Percentiles rank a stretch among this genome's conserved stretches.
Conservation (phyloP, 2,329 filamentous ascomycete genomes). For the Cordyceps cateniannulata region DNA sequence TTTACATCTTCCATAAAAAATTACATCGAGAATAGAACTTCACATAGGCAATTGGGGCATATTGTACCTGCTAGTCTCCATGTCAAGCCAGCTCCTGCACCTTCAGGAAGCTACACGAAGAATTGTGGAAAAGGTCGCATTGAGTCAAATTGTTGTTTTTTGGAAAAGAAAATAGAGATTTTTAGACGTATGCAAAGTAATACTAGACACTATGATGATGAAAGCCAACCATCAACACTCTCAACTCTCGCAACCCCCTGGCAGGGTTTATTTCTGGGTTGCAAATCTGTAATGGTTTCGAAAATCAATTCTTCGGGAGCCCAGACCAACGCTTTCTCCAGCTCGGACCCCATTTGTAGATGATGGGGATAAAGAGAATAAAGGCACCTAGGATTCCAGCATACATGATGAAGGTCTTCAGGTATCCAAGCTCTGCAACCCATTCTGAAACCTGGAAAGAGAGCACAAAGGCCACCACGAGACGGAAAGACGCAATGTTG, state of each 20-base stretch:
- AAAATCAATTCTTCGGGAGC: background rate
- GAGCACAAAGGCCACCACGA: slow-evolving; percentile 25
- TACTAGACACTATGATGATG: no score
- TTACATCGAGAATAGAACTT: background rate
- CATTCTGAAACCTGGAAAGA: slow-evolving; percentile 22
- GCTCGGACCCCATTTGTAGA: slow-evolving; percentile 19
- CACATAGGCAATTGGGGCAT: no score
- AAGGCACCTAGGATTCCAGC: slow-evolving; percentile 26
- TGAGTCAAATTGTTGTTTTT: no score
- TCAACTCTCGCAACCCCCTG: no score
- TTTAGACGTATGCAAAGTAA: no score
- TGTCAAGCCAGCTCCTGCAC: no score
- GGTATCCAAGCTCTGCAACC: slow-evolving; percentile 21
- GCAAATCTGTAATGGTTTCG: background rate
- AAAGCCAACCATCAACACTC: background rate
- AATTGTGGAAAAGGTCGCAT: no score
- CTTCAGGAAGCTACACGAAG: no score
- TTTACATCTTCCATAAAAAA: background rate
- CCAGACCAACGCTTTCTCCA: slow-evolving; percentile 2
- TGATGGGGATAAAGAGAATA: slow-evolving; percentile 22
- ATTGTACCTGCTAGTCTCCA: no score
- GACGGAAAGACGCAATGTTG: slow-evolving; percentile 26
- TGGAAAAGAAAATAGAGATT: no score
- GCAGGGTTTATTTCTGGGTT: background rate
- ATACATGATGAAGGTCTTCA: slow-evolving; percentile 24